Evolutionary conservation across 2,329 filamentous ascomycete species (phyloP), one percentile per base, ranked within the genome.

Genomic region (Epichloe glyceriae): DNA sequence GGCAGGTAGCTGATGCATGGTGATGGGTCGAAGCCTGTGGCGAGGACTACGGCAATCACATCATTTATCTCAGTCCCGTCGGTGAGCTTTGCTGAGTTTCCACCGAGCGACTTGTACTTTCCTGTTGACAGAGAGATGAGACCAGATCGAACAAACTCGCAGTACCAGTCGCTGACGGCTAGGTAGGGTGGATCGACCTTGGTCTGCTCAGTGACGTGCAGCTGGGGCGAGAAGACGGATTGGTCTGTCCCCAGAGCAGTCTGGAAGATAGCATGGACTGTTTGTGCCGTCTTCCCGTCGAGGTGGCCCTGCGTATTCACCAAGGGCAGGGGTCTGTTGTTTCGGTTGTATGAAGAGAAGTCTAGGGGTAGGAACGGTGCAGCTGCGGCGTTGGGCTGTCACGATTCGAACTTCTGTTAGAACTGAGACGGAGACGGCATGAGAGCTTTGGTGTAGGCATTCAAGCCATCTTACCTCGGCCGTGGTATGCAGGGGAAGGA

Each of bases 291-390:
- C 3, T 83, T 77, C 12, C 73, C 63, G 0, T 76, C 69, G 22
- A 89, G 76, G 41, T 81, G 79, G 0, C 85, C 85, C 46, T 85
- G 80, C 0, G 69, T 74, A 54, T 88, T 83, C 5, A 67, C 66
- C 1, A 90, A 68, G 0, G 78, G 76, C 0, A 70, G 64, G 0
- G 79, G 76, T 5, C 85, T 74, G 50, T 79, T 78, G 30, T 73
- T 74, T 4, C 86, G 65, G 58, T 93, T 87, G 60, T 86, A 88
- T 2, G 86, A 79, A 2, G 75, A 70, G 42, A 91, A 71, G 62
- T 94, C 88, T 7, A 88, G 66, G 0, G 88, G 88, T 0, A 88
- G 64, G 57, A 90, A 90, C 0, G 75, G 73, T 0, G 82, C 75
- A 0, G 75, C 73, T 0, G 73, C 62, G 2, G 65, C 63, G 1